Evolutionary conservation across 805 yeast genomes (phyloP).

Genomic region (Cyberlindnera lachancei): DNA sequence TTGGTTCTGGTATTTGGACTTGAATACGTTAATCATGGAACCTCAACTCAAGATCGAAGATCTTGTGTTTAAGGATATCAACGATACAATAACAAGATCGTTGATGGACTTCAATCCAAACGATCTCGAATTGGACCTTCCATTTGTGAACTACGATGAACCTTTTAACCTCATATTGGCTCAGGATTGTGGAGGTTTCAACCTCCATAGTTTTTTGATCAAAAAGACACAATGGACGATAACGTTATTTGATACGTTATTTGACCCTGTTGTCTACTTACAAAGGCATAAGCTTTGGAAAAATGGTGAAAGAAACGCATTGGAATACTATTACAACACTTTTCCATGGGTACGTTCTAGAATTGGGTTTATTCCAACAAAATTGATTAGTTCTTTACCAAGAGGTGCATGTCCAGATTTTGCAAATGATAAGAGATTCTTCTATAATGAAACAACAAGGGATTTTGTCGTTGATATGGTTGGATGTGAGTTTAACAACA

Average conservation of each 20-base stretch:
- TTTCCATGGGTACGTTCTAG: constrained; percentile 35
- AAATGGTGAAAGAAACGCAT: constrained; percentile 31
- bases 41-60: constrained; percentile 30
- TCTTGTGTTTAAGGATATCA: constrained; percentile 24
- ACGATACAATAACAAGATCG: constrained; percentile 25
- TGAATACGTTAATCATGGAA: constrained; percentile 34
- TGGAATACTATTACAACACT: constrained; percentile 30
- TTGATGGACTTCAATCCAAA: constrained; percentile 31
- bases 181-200: constrained; percentile 37
- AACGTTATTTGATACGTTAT: constrained; percentile 29
- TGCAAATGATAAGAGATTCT: constrained; percentile 25
- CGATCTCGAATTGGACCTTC: constrained; percentile 25
- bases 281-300: constrained; percentile 34
- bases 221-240: constrained; percentile 33
- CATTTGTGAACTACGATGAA: constrained; percentile 23
- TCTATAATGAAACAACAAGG: constrained; percentile 28
- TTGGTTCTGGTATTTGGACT: constrained; percentile 37
- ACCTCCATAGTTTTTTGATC: constrained; percentile 32
- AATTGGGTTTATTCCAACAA: constrained; percentile 32
- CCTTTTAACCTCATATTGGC: constrained; percentile 30
- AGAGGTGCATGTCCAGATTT: constrained; percentile 29
- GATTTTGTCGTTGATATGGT: constrained; percentile 33
- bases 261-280: constrained; percentile 34
- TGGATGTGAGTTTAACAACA: constrained; percentile 30
- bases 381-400: constrained; percentile 30